Base-by-base conservation (phyloP, 768 basidiomycete species). In the Phylloporus sp. region DNA sequence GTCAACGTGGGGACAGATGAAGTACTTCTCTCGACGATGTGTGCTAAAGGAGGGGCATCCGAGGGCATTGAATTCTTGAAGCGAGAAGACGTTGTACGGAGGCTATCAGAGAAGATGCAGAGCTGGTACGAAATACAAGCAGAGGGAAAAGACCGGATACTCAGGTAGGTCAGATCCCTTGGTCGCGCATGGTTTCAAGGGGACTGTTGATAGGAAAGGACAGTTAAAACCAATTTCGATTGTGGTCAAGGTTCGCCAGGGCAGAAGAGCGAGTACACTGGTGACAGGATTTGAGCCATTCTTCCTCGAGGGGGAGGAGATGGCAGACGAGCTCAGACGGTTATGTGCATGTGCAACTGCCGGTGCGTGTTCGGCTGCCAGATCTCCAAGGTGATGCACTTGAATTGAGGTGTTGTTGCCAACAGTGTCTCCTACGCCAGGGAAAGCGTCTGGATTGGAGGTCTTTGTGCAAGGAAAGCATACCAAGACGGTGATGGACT, bases 381-480 rank as follows among this genome's bases (percentile, higher is more conserved):
- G 31, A 28, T 34, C 13, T n/a, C 4, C n/a, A n/a, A n/a, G n/a
- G n/a, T n/a, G n/a, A n/a, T n/a, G n/a, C n/a, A n/a, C n/a, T n/a
- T n/a, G n/a, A n/a, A n/a, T n/a, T n/a, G n/a, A n/a, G n/a, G n/a
- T n/a, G n/a, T n/a, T n/a, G n/a, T n/a, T 13, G 15, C 13, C 26
- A 34, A 18, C n/a, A 89, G 88, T 86, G 15, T 78, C 82, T 0
- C 80, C 82, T 1, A 49, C 78, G n/a, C 73, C 72, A 6, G 85
- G 86, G 0, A 85, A 82, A 63, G 70, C 70, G 7, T 71, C 79
- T 2, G 80, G 79, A 2, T 58, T 79, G 47, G 89, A 94, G 59
- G 83, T 97, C 9, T 72, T 88, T 55, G 85, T 95, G 0, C 94
- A 95, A 62, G 94, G 94, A 2, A 88, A 88, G 55, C 92, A 95